Evolutionary conservation across 2,329 filamentous ascomycete genomes (phyloP).

Genomic region (Blastomyces parvus): DNA sequence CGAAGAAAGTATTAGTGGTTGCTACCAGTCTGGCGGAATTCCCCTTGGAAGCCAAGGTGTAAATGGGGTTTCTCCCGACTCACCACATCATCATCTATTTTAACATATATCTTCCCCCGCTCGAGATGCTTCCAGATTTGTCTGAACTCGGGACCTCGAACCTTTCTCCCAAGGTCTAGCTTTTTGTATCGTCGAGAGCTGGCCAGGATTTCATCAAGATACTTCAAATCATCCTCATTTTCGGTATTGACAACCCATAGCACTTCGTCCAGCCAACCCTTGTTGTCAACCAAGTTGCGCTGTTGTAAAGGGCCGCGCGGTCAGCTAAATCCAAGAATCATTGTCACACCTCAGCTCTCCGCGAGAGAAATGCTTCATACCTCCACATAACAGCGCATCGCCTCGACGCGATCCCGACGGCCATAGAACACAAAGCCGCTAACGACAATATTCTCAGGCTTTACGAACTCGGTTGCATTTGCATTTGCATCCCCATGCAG

Average conservation of each 20-base stretch:
- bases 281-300: constrained; percentile 32
- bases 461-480: constrained; percentile 3
- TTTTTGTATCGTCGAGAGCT: constrained; percentile 33
- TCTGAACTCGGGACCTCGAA: constrained; percentile 28
- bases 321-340: constrained; percentile 11
- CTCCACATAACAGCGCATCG: constrained; percentile 42
- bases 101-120: constrained; percentile 34
- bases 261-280: constrained; percentile 36
- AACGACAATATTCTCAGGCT: constrained; percentile 19
- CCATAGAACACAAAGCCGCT: constrained; percentile 42
- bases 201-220: constrained; percentile 27
- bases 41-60: not conserved
- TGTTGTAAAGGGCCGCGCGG: constrained; percentile 31
- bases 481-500: not conserved
- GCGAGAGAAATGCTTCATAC: constrained; percentile 16
- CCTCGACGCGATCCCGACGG: constrained; percentile 36
- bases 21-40: not conserved
- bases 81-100: constrained; percentile 40
- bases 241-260: constrained; percentile 35
- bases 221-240: constrained; percentile 28
- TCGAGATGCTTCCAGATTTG: constrained; percentile 22
- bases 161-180: constrained; percentile 28
- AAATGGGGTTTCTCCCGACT: not conserved
- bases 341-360: constrained; percentile 6
- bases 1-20: not conserved